Evolutionary conservation across 768 basidiomycete species (phyloP).

Genomic region (Tricholoma flavovirens): DNA sequence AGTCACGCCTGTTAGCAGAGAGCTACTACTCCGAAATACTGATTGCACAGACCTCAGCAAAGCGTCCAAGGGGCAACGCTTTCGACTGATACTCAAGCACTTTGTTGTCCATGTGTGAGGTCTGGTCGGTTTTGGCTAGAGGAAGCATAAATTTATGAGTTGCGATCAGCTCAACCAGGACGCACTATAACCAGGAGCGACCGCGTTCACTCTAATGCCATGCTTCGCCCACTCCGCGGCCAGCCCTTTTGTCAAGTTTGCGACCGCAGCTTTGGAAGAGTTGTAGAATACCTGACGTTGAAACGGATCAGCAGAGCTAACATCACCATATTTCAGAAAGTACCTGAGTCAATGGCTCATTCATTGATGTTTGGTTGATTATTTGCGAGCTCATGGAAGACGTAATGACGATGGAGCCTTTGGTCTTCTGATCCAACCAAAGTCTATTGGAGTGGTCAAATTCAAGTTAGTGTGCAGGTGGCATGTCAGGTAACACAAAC

Average conservation of each 20-base stretch:
- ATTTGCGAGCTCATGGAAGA: constrained; percentile 66
- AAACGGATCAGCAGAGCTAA: constrained; percentile 17
- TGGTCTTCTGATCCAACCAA: constrained; percentile 32
- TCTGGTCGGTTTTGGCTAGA: constrained; percentile 56
- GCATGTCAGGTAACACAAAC: constrained; percentile 24
- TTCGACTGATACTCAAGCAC: constrained; percentile 44
- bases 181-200: constrained; percentile 59
- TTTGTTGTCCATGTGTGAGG: constrained; percentile 42
- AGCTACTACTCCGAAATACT: neutral
- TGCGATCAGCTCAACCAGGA: too few relatives aligned
- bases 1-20: neutral
- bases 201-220: constrained; percentile 51
- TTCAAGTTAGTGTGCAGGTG: too few relatives aligned
- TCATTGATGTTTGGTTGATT: constrained; percentile 44
- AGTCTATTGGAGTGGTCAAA: constrained; percentile 25
- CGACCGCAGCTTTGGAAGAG: constrained; percentile 64
- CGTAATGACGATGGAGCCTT: constrained; percentile 58
- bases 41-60: constrained; percentile 40
- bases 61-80: constrained; percentile 48
- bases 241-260: constrained; percentile 48
- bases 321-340: neutral
- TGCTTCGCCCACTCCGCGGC: constrained; percentile 58
- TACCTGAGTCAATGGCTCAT: constrained; percentile 48
- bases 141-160: neutral
- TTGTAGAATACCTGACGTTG: constrained; percentile 52